Conservation (phyloP, 495 filamentous ascomycete genomes). For the Penicillium manginii region DNA sequence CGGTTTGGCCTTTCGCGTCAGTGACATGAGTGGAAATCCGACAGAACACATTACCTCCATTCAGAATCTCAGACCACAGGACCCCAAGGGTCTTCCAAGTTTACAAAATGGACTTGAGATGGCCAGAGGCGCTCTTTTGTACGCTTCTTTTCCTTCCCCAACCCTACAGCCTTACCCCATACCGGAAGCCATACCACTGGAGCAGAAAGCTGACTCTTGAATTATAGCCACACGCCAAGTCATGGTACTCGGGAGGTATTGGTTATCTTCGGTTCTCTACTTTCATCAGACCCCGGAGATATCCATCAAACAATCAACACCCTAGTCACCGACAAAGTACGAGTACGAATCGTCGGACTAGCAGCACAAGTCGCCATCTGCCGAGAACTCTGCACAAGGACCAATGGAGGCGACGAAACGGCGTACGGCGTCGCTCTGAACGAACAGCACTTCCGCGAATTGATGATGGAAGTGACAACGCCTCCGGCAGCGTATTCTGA, state of each 20-base stretch:
- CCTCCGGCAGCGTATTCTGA: slow-evolving; percentile 77
- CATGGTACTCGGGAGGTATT: slow-evolving; percentile 93
- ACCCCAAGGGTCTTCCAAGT: slow-evolving; percentile 86
- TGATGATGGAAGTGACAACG: slow-evolving; percentile 86
- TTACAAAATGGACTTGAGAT: slow-evolving; percentile 96
- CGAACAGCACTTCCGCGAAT: slow-evolving; percentile 84
- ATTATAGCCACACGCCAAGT: slow-evolving; percentile 76
- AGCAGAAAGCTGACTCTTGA: slow-evolving; percentile 20
- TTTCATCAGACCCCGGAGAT: slow-evolving; percentile 90
- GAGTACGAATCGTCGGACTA: slow-evolving; percentile 84
- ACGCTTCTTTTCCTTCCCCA: slow-evolving; percentile 30
- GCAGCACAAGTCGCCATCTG: slow-evolving; percentile 92
- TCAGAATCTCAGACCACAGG: slow-evolving; percentile 68
- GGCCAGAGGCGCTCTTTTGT: slow-evolving; percentile 86
- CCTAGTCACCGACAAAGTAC: slow-evolving; percentile 78
- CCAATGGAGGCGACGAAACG: slow-evolving; percentile 77
- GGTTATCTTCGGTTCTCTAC: slow-evolving; percentile 86
- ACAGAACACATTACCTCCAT: slow-evolving; percentile 83
- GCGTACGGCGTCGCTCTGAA: slow-evolving; percentile 83
- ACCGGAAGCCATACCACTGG: not conserved
- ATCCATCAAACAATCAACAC: slow-evolving; percentile 86
- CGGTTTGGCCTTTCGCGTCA: slow-evolving; percentile 81
- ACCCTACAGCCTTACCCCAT: not conserved
- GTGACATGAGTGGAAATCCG: slow-evolving; percentile 89
- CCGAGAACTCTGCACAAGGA: slow-evolving; percentile 80